Evolutionary conservation across 2,329 filamentous ascomycete genomes (phyloP), one percentile per base, ranked within the genome.

Genomic region (Nothophaeocryptopus gaeumannii): DNA sequence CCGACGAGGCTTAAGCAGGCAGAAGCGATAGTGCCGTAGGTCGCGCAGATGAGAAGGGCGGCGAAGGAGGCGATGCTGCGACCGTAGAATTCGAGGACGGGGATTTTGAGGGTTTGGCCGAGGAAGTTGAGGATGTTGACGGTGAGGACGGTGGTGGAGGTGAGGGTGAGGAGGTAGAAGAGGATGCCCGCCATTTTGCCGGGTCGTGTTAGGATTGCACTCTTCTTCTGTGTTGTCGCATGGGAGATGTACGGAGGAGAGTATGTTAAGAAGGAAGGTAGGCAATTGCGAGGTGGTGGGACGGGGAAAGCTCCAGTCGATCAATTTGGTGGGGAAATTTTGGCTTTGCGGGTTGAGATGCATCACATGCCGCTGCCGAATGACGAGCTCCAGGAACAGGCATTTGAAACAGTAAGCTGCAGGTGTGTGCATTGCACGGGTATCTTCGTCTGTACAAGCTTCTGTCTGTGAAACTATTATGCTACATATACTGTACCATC

Each of bases 21-120:
- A 38, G 87, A 89, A 26, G 84, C 84, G 39, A 88, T 54, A 51
- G 89, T 87, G 53, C 91, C 93, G 71, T 89, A 95, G 61, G 77
- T 69, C 26, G 91, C 73, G 63, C 69, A 72, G 15, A 71, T 39
- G 41, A 72, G 40, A 48, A 76, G 66, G 16, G 67, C 64, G 55
- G 61, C 47, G 57, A 68, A 70, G 37, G 72, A 72, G 12, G 73
- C 72, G 44, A 75, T 58, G 50, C 78, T 72, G 66, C 88, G 86
- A 59, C 85, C 86, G 61, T 77, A 78, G 72, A 89, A 92, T 66
- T 77, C 80, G 45, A 70, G 60, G 10, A 67, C 52, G 39, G 68
- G 67, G 15, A 65, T 62, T 14, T 61, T 47, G 40, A 58, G 52
- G 4, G 64, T 47, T 13, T 64, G 52, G 41, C 67, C 64, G 46